Base-by-base conservation (phyloP, 1,139 yeast species). In the Candida sp. region DNA sequence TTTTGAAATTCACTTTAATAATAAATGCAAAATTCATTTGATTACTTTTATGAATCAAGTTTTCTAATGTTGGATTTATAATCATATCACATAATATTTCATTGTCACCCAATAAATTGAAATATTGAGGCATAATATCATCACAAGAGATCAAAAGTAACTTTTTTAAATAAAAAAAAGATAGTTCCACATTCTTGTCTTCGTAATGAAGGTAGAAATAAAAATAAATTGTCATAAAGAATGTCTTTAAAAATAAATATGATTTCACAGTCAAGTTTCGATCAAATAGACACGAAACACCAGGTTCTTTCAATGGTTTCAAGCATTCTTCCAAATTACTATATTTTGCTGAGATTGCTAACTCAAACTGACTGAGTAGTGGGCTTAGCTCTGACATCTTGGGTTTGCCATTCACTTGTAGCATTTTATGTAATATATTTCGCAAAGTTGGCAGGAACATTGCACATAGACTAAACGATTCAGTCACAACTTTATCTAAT, bases 141-240 rank as follows among this genome's bases (percentile, higher is more conserved):
- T 51, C 54, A 4, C 61, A 60, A 22, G 63, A 53, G 22, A 67
- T 63, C 29, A 60, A 50, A 2, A 70, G 38, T 37, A 66, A 55
- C 49, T 73, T 73, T 46, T 62, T 70, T 41, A 66, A 44, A 47
- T 71, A 73, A 45, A 65, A 68, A 42, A 56, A 70, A 0, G 73
- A 56, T 21, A 66, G 51, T 5, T 54, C 52, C 15, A 45, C 40
- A 45, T 58, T 53, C 27, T 54, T 58, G 12, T 49, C 46, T 45
- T 76, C 81, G 46, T 70, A 74, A 47, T 73, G 65, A 19, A 70
- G 53, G 49, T 64, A 64, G n/a, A 76, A 56, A 49, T 72, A 70
- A 48, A 65, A 72, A 44, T 66, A 63, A 3, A 74, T 48, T 11
- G 73, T 57, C 19, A 66, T 51, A 41, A 64, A 57, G 45, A 75